These are phyloP conservation scores for Apiotrichum domesticum DNA, from an alignment of 1,284 basidiomycete genomes.

Conservation along the genomic window DNA sequence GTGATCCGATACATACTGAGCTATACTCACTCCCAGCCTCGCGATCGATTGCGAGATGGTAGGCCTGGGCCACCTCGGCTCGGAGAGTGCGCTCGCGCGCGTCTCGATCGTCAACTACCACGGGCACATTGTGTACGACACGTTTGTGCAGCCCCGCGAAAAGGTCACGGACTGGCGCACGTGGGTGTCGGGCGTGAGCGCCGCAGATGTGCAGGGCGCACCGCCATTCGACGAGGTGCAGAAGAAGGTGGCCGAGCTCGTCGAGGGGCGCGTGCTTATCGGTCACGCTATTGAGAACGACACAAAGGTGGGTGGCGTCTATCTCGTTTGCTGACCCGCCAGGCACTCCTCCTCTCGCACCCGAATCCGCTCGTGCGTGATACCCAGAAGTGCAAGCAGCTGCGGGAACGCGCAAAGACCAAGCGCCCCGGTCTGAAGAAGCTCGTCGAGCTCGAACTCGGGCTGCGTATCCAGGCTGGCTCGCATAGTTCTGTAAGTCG, in stretches of 20 bases:
- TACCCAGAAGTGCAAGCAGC: conserved; percentile 60
- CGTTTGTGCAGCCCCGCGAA: conserved; percentile 80
- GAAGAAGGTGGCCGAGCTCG: conserved; percentile 65
- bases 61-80: conserved; percentile 74
- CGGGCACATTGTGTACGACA: conserved; percentile 74
- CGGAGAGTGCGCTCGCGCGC: conserved; percentile 78
- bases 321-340: not conserved
- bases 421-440: conserved; percentile 69
- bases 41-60: conserved; percentile 98
- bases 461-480: conserved; percentile 75
- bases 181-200: conserved; percentile 79
- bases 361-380: conserved; percentile 73
- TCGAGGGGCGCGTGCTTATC: conserved; percentile 77
- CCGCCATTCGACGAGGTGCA: conserved; percentile 76
- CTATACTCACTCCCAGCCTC: conserved; percentile 37
- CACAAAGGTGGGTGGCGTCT: conserved; percentile 57
- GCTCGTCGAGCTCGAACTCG: conserved; percentile 75
- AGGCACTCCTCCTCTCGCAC: conserved; percentile 87
- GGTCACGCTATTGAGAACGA: conserved; percentile 94
- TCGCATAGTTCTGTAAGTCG: conserved; percentile 73
- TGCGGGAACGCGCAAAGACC: conserved; percentile 54
- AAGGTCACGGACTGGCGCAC: conserved; percentile 91
- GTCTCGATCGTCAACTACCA: conserved; percentile 89
- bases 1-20: too few relatives aligned
- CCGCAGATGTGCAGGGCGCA: conserved; percentile 70